These are phyloP conservation scores for Prillingera fragicola DNA, from an alignment of 1,284 basidiomycete species.

Conservation along the genomic window DNA sequence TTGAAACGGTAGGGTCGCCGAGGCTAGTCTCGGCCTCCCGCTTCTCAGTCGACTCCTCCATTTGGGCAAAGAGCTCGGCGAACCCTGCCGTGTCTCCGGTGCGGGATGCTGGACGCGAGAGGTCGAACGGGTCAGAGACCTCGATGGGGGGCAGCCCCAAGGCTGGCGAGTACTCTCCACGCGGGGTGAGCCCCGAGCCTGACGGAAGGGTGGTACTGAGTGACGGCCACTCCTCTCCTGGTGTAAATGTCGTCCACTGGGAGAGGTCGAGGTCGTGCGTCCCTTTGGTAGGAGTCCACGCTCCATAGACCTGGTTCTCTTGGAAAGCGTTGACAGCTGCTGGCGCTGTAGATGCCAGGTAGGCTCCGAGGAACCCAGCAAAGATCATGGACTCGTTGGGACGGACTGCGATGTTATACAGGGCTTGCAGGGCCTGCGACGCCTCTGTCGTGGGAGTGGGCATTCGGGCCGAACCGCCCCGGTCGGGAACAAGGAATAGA, in stretches of 20 bases:
- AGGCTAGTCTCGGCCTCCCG: constrained; percentile 9
- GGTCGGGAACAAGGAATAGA: constrained; percentile 21
- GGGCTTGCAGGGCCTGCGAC: constrained; percentile 31
- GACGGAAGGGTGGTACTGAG: constrained; percentile 14
- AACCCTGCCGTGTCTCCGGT: too few species aligned
- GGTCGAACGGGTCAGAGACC: constrained; percentile 7
- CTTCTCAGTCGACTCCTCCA: constrained; percentile 35
- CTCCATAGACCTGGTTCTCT: constrained; percentile 24
- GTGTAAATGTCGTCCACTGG: constrained; percentile 40
- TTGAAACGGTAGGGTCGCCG: not conserved
- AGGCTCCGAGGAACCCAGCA: constrained; percentile 34
- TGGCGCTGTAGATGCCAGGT: constrained; percentile 9
- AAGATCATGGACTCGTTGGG: constrained; percentile 39
- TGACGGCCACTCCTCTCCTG: constrained; percentile 32
- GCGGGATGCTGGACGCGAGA: constrained; percentile 4
- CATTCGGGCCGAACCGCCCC: constrained; percentile 15
- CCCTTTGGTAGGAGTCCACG: constrained; percentile 33
- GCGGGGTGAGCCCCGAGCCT: constrained; percentile 19
- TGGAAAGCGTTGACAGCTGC: constrained; percentile 5
- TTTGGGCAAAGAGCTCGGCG: constrained; percentile 36
- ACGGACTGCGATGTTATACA: constrained; percentile 38
- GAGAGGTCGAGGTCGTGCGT: constrained; percentile 28
- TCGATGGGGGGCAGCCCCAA: constrained; percentile 14
- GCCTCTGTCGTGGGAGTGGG: constrained; percentile 29
- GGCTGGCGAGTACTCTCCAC: constrained; percentile 12